Evolutionary conservation across 257 asterid species (phyloP).

Genomic region (Petrea volubilis): DNA sequence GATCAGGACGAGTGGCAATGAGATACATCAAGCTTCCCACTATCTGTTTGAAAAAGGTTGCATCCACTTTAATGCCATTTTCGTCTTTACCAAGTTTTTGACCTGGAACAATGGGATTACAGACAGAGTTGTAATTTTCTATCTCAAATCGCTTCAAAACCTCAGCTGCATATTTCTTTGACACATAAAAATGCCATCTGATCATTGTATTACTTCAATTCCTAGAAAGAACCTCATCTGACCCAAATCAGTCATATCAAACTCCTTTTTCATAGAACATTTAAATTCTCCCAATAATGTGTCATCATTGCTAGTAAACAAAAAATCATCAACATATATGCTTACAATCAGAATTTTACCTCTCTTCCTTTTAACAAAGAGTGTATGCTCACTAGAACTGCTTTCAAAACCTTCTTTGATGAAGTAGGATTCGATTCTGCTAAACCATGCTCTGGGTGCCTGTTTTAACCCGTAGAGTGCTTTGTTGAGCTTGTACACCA

Average conservation of each 20-base stretch:
- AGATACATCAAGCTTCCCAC: neutral
- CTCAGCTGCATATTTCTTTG: neutral
- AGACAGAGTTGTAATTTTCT: neutral
- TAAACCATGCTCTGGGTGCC: neutral
- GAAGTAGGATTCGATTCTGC: neutral
- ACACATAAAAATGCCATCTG: neutral
- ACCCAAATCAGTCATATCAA: slow-evolving; percentile 10
- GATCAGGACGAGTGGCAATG: too few species aligned
- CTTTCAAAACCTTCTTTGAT: neutral
- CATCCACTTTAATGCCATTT: neutral
- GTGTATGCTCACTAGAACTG: neutral
- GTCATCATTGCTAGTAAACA: neutral
- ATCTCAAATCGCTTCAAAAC: neutral
- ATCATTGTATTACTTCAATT: neutral
- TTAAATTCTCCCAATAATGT: neutral
- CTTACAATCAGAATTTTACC: neutral
- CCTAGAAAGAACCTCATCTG: neutral
- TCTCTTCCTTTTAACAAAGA: neutral
- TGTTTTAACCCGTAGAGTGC: neutral
- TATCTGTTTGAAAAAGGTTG: neutral
- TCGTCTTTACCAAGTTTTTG: neutral
- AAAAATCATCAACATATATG: neutral
- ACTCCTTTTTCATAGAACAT: neutral
- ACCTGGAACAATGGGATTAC: neutral
- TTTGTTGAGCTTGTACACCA: neutral